Base-by-base conservation (phyloP, 208 protist species). In the Trypanosoma scelopori region DNA sequence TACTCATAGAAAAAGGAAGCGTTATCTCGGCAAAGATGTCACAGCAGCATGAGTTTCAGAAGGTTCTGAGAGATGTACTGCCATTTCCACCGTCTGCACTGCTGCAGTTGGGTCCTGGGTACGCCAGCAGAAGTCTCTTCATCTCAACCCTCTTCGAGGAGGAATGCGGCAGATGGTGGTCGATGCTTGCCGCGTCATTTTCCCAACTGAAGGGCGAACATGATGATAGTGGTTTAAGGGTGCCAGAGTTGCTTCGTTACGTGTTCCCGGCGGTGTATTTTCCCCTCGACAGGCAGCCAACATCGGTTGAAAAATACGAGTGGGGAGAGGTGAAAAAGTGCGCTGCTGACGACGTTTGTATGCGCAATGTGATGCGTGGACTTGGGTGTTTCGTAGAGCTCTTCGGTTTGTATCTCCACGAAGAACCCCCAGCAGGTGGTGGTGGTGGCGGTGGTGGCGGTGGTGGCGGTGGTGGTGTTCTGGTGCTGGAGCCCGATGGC, bases 101-200 rank as follows among this genome's bases (percentile, higher is more conserved):
- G 18, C 23, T 46, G 37, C 63, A 82, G 55, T 49, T 81, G 22
- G 72, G 49, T 22, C 9, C 23, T 15, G 16, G 47, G 13, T 53
- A 61, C 35, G 35, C 22, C 25, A 41, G 41, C 23, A 50, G 18
- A 11, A 64, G 72, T 1, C 13, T 87, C 46, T 84, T 74, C 9
- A 51, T 91, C 2, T 75, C 71, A 35, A 47, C 69, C 9, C 57
- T 94, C 2, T 91, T 94, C 46, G 84, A 84, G 13, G 61, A 64
- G 12, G 78, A 94, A 71, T 94, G 89, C 68, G 61, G 78, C 51
- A 76, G 71, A 41, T 84, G 78, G 78, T 94, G 89, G 85, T 60
- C 80, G 20, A 78, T 90, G 61, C 65, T 94, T 51, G 42, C 42
- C 15, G 53, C 53, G 0, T 75, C 82, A 0, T 82, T 84, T 62